These are phyloP conservation scores for Eustoma russellianum DNA, from an alignment of 257 asterid species.

Conservation along the genomic window DNA sequence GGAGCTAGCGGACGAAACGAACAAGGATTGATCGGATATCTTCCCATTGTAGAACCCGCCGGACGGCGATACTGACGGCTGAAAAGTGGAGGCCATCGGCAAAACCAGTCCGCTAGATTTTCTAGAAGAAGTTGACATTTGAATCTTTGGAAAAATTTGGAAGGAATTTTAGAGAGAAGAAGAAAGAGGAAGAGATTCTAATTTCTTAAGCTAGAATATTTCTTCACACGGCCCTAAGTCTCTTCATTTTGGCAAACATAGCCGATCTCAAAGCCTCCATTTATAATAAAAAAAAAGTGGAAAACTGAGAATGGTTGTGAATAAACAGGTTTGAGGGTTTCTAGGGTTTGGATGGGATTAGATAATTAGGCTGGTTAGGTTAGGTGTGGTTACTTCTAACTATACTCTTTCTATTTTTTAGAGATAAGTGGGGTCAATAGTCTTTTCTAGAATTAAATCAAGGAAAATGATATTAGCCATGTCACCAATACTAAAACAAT, in stretches of 20 bases:
- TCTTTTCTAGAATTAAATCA: too few species aligned
- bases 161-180: neutral
- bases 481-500: too few species aligned
- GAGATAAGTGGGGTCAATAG: too few species aligned
- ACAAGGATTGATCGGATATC: constrained; percentile 28
- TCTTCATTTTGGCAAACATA: constrained; percentile 75
- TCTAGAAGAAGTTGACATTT: constrained; percentile 54
- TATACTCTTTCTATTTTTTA: too few species aligned
- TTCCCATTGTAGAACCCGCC: constrained; percentile 25
- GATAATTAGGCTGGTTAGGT: too few species aligned
- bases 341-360: constrained; percentile 8
- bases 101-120: constrained; percentile 39
- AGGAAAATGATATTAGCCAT: too few species aligned
- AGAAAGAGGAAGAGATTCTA: neutral
- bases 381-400: too few species aligned
- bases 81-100: constrained; percentile 29
- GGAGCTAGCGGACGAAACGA: constrained; percentile 40
- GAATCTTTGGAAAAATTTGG: neutral
- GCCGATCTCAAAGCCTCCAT: constrained; percentile 40
- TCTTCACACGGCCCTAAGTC: constrained; percentile 47
- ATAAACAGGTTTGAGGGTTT: constrained; percentile 10
- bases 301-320: constrained; percentile 21
- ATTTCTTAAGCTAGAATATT: neutral
- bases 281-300: constrained; percentile 39
- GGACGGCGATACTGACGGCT: constrained; percentile 36